Conservation (phyloP, 805 yeast species). For the Pichia kluyveri region DNA sequence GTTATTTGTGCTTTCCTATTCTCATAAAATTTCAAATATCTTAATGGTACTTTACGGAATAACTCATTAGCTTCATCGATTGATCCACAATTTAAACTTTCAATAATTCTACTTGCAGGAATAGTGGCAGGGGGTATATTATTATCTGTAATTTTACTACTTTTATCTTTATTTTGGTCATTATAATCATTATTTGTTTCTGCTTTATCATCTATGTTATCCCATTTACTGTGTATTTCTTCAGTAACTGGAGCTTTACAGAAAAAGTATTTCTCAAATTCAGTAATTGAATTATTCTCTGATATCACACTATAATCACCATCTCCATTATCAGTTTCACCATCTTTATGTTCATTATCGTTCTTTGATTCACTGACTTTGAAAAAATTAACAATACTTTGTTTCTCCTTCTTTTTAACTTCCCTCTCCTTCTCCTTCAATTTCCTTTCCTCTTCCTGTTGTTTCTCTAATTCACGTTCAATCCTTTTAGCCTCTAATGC, state of each 20-base stretch:
- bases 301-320: too few species aligned
- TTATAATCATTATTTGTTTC: background rate
- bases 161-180: too few species aligned
- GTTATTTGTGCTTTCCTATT: conserved; percentile 23
- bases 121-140: background rate
- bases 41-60: conserved; percentile 27
- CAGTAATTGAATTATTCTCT: conserved; percentile 4
- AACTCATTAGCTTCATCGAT: conserved; percentile 25
- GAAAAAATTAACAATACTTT: conserved; percentile 27
- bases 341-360: background rate
- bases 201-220: background rate
- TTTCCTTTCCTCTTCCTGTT: conserved; percentile 15
- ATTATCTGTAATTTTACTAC: too few species aligned
- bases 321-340: background rate
- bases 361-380: conserved; percentile 7
- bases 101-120: background rate
- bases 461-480: conserved; percentile 22
- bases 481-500: conserved; percentile 10
- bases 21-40: conserved; percentile 30
- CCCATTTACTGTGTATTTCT: conserved; percentile 5
- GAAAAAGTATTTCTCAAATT: conserved; percentile 14
- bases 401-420: conserved; percentile 14
- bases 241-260: background rate
- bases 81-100: conserved; percentile 25
- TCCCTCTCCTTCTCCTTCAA: conserved; percentile 15